Evolutionary conservation across 2,329 filamentous ascomycete species (phyloP).

Genomic region (Elsinoe fawcettii): DNA sequence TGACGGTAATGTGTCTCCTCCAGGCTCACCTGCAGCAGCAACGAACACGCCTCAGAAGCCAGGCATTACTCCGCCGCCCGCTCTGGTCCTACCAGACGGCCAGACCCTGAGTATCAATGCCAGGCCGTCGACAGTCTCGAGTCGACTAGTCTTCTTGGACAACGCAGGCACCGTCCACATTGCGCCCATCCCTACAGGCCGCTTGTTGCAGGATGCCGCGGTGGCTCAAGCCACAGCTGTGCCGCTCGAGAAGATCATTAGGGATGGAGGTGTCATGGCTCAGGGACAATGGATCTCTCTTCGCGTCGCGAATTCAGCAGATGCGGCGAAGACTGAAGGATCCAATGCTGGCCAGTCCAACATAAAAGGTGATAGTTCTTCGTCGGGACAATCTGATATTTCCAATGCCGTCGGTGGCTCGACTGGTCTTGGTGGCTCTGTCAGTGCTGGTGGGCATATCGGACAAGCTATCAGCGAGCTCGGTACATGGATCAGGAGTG

Average conservation of each 20-base stretch:
- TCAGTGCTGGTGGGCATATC: neutral
- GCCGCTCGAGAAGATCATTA: neutral
- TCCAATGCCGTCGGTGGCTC: too few relatives aligned
- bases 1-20: too few relatives aligned
- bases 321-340: too few relatives aligned
- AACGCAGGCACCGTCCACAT: neutral
- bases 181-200: neutral
- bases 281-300: neutral
- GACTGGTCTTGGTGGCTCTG: too few relatives aligned
- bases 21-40: neutral
- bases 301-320: too few relatives aligned
- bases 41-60: neutral
- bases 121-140: neutral
- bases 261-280: neutral
- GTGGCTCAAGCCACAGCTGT: neutral
- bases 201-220: neutral
- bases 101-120: neutral
- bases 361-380: too few relatives aligned
- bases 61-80: neutral
- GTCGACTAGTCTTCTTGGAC: neutral
- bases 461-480: neutral
- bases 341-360: too few relatives aligned
- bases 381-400: too few relatives aligned
- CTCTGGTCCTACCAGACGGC: neutral
- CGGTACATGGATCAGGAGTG: constrained; percentile 2